Evolutionary conservation across 2,329 filamentous ascomycete genomes (phyloP).

Genomic region (Scedosporium boydii): DNA sequence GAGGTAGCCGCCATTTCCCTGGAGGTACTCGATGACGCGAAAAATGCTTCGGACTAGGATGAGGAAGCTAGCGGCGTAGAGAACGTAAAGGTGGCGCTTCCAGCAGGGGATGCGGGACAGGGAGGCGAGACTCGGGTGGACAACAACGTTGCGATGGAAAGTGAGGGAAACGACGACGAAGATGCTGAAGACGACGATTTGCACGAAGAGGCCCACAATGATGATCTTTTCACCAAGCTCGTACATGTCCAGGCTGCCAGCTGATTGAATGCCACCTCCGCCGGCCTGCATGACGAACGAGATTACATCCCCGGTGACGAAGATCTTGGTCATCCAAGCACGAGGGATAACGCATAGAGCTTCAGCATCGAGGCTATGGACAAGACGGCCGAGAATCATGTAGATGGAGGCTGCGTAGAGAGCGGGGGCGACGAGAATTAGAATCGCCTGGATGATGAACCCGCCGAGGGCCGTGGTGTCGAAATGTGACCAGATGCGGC

Average conservation of each 20-base stretch:
- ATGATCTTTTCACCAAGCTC: conserved; percentile 34
- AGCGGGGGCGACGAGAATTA: conserved; percentile 36
- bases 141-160: conserved; percentile 27
- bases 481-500: conserved; percentile 9
- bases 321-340: conserved; percentile 40
- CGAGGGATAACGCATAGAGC: conserved; percentile 21
- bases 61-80: conserved; percentile 23
- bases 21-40: conserved; percentile 35
- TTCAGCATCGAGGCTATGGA: conserved; percentile 26
- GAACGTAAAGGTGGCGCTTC: conserved; percentile 19
- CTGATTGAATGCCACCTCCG: conserved; percentile 26
- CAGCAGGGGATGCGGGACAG: conserved; percentile 10
- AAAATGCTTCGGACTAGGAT: conserved; percentile 37
- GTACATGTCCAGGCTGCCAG: neutral
- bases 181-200: conserved; percentile 43
- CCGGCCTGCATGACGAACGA: conserved; percentile 40
- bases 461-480: conserved; percentile 22
- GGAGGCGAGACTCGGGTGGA: conserved; percentile 12
- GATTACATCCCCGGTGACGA: conserved; percentile 44
- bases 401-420: conserved; percentile 41
- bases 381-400: conserved; percentile 37
- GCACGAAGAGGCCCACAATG: conserved; percentile 40
- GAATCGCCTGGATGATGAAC: conserved; percentile 31
- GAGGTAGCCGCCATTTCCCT: conserved; percentile 29
- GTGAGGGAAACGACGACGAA: conserved; percentile 36